Evolutionary conservation across 2,329 filamentous ascomycete genomes (phyloP).

Genomic region (Penicillium carneum): DNA sequence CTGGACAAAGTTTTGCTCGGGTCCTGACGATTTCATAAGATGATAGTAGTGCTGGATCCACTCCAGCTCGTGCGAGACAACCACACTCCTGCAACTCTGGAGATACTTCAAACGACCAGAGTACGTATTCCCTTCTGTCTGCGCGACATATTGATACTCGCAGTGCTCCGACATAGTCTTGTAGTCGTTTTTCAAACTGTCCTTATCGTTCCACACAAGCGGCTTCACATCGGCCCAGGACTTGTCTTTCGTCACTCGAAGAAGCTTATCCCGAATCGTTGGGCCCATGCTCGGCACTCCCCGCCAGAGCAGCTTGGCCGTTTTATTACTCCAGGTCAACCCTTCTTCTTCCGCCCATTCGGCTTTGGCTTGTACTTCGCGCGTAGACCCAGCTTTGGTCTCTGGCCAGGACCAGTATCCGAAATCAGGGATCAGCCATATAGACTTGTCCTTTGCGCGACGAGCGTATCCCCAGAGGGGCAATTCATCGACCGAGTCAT

Average conservation of each 20-base stretch:
- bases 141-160: conserved; percentile 58
- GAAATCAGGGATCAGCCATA: conserved; percentile 60
- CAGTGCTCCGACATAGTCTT: conserved; percentile 59
- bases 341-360: conserved; percentile 27
- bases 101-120: conserved; percentile 59
- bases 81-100: conserved; percentile 56
- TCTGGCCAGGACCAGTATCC: conserved; percentile 55
- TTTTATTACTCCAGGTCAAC: conserved; percentile 41
- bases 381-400: conserved; percentile 35
- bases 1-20: conserved; percentile 56
- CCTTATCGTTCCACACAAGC: conserved; percentile 44
- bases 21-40: conserved; percentile 51
- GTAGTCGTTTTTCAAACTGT: conserved; percentile 46
- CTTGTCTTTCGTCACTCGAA: conserved; percentile 44
- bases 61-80: conserved; percentile 54
- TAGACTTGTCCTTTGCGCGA: conserved; percentile 43
- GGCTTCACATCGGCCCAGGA: conserved; percentile 53
- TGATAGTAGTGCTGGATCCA: conserved; percentile 56
- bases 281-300: conserved; percentile 49
- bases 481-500: conserved; percentile 49
- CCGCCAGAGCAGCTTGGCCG: conserved; percentile 53
- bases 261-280: conserved; percentile 44
- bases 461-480: conserved; percentile 51
- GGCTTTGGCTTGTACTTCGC: conserved; percentile 37
- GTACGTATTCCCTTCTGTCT: conserved; percentile 59